Evolutionary conservation across 1,284 basidiomycete species (phyloP).

Genomic region (Trametes sp.): DNA sequence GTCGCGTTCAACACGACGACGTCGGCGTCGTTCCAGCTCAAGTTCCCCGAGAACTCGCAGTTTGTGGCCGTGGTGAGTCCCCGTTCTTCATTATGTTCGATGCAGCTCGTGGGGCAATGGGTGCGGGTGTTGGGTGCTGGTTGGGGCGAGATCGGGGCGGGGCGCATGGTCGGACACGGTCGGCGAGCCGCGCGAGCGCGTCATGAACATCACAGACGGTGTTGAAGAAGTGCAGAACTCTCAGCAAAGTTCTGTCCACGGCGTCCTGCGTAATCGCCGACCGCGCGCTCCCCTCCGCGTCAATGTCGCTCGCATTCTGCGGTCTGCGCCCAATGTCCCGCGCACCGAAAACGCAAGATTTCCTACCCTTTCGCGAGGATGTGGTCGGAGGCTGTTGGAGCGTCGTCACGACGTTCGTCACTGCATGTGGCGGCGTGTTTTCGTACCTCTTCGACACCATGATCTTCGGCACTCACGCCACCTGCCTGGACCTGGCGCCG

Average conservation of each 20-base stretch:
- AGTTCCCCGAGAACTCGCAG: slow-evolving; percentile 70
- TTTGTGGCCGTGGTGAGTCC: slow-evolving; percentile 78
- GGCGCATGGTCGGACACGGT: background rate
- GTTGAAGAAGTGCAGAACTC: background rate
- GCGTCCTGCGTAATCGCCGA: background rate
- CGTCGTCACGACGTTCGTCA: background rate
- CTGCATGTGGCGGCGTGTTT: background rate
- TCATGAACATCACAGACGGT: background rate
- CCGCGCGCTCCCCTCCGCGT: background rate
- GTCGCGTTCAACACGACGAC: slow-evolving; percentile 55
- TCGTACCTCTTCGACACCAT: background rate
- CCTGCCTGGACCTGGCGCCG: background rate
- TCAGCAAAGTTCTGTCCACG: background rate
- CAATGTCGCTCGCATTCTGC: background rate
- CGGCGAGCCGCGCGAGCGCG: background rate
- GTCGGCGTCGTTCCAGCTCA: slow-evolving; percentile 62
- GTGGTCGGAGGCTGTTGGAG: background rate
- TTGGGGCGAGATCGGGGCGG: background rate
- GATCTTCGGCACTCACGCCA: background rate
- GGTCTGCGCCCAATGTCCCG: background rate
- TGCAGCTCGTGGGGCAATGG: background rate
- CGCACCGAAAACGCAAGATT: too few relatives aligned
- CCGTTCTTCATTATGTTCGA: background rate
- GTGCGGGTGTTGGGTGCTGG: background rate
- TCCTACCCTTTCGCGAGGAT: background rate